These are phyloP conservation scores for Eutypa lata DNA, from an alignment of 2,329 filamentous ascomycete species.

Conservation along the genomic window DNA sequence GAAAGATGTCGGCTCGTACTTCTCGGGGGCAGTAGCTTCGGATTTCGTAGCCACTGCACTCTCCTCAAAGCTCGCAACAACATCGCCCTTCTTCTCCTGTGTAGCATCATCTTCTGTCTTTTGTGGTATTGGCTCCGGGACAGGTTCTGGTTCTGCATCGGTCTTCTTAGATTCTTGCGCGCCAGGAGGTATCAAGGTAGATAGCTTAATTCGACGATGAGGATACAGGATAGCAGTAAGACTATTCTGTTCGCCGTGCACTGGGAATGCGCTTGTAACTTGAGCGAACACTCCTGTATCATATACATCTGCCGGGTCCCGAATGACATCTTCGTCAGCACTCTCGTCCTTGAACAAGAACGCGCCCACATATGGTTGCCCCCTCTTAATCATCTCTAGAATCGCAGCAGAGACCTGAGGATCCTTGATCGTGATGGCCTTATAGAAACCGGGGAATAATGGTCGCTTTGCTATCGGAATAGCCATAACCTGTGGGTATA, in stretches of 20 bases:
- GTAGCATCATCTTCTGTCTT: conserved; percentile 53
- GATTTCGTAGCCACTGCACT: conserved; percentile 59
- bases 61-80: conserved; percentile 97
- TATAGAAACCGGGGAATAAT: conserved; percentile 97
- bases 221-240: conserved; percentile 95
- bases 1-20: conserved; percentile 88
- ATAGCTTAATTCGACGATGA: conserved; percentile 89
- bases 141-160: conserved; percentile 44
- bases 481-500: conserved; percentile 96
- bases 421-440: conserved; percentile 94
- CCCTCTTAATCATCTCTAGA: conserved; percentile 92
- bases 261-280: conserved; percentile 92
- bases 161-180: conserved; percentile 49
- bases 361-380: conserved; percentile 94
- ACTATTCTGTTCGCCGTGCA: conserved; percentile 78
- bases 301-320: conserved; percentile 85
- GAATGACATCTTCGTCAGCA: conserved; percentile 89
- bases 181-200: conserved; percentile 71
- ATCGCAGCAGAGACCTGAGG: conserved; percentile 88
- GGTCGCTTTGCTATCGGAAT: conserved; percentile 93
- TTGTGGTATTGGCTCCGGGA: conserved; percentile 58
- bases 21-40: conserved; percentile 45
- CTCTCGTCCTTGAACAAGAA: conserved; percentile 97
- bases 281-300: conserved; percentile 97
- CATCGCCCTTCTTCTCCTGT: conserved; percentile 79